These are phyloP conservation scores for Pichia sp. DNA, from an alignment of 1,139 yeast genomes.

Conservation along the genomic window DNA sequence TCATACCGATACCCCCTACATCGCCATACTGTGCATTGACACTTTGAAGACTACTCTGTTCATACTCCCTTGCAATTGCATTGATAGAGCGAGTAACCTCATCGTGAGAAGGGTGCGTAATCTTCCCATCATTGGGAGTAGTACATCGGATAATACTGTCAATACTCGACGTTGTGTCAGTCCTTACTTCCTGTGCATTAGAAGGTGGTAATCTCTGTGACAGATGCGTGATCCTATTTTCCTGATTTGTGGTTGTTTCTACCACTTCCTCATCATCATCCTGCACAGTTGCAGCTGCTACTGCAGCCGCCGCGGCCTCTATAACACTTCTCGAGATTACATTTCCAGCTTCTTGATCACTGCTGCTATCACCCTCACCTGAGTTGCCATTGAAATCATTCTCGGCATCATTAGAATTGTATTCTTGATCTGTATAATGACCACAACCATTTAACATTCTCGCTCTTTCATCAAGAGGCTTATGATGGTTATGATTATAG, in stretches of 20 bases:
- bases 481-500: constrained; percentile 33
- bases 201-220: too few species aligned
- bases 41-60: not conserved
- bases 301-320: constrained; percentile 13
- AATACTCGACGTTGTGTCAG: too few species aligned
- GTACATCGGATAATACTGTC: too few species aligned
- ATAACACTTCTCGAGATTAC: constrained; percentile 6
- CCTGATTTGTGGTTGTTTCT: too few species aligned
- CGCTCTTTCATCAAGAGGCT: constrained; percentile 19
- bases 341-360: not conserved
- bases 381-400: too few species aligned
- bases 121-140: too few species aligned
- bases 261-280: constrained; percentile 3
- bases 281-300: constrained; percentile 12
- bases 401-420: not conserved
- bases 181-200: too few species aligned
- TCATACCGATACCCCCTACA: constrained; percentile 5
- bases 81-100: too few species aligned
- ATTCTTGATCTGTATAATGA: not conserved
- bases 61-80: not conserved
- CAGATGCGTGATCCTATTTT: too few species aligned
- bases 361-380: not conserved
- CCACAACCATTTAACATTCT: not conserved
- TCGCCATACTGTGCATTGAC: constrained; percentile 3
- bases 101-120: too few species aligned